Evolutionary conservation across 495 filamentous ascomycete species (phyloP), one percentile per base, ranked within the genome.

Genomic region (Pseudomonodictys pantanalensis): DNA sequence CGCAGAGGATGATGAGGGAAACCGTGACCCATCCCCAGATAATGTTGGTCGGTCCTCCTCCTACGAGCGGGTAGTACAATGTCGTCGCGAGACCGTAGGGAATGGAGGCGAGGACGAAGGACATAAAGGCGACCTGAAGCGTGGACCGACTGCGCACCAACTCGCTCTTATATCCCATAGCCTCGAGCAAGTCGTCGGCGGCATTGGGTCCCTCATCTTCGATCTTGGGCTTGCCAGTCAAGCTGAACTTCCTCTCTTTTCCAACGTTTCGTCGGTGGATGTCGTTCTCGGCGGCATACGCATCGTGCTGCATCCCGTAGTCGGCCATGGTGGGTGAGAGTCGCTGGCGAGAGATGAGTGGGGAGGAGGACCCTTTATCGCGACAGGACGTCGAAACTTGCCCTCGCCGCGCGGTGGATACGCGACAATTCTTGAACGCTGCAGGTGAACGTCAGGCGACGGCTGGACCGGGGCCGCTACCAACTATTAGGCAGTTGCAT

Each of bases 21-120:
- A 83, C 77, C 26, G 69, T 65, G 24, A 82, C 61, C 79, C 79
- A 83, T 46, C 80, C 79, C 84, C 84, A 88, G 70, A 89, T 80
- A 56, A 88, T 83, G 55, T 80, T 81, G 12, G 82, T 83, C 1
- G 84, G 41, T 70, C 80, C 69, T 2, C 69, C 69, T 25, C 64
- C 65, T 35, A 65, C 57, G 1, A 69, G 56, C 8, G 67, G 64
- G 52, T 65, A 65, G 58, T 58, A 65, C 39, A 70, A 51, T 10
- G 68, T 68, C 12, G 65, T 68, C 18, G 65, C 57, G 2, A 68
- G 55, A 50, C 68, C 68, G 58, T 70, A 70, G 8, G 68, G 68
- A 47, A 70, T 64, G 24, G 68, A 66, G 10, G 68, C 68, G 22
- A 59, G 74, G 47, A 81, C 78, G 55, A 82, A 81, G 48, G 76